Base-by-base conservation (phyloP, 1,284 basidiomycete species). In the Apiotrichum mycotoxinovorans region DNA sequence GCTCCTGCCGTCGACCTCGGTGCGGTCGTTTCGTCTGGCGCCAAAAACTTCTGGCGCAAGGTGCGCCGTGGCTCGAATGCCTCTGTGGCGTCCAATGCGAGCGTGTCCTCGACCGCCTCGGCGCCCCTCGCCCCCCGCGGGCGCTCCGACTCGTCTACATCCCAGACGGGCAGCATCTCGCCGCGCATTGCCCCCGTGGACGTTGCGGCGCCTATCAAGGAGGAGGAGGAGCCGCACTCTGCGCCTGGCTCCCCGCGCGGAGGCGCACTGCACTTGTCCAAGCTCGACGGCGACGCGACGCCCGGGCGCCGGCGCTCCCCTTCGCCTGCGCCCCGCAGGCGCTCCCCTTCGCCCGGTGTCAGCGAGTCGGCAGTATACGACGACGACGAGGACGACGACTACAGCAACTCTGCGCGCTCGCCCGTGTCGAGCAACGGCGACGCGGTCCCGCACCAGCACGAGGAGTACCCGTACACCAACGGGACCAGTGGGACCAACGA, bases 11-110 rank as follows among this genome's bases (percentile, higher is more conserved):
- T 74, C 20, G 75, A 77, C 53, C 50, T 77, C 11, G 74, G 74
- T 12, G 62, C 66, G 23, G 62, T 73, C 20, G 64, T 70, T 14
- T 67, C 64, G 47, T 58, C 63, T 11, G 66, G 69, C n/a, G 73
- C 69, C 17, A 72, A 69, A 51, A 68, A 67, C 25, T 56, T 77
- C 20, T 75, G 72, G 68, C 59, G 66, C 41, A 73, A 72, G 60
- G 66, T 75, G 26, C 65, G 69, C 22, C 62, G 65, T 22, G 57
- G 57, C 38, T 62, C 60, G 10, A 59, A 61, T 52, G 30, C 62
- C 15, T 41, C 35, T 11, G 37, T 53, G 12, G 20, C 40, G 11
- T 55, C 49, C 11, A 57, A 35, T 27, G 25, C 48, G 30, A 48
- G 46, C n/a, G 15, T 15, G 12, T 52, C 59, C 35, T 41, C 37